phyloP scores from a whole-genome alignment of 306 rosid species.

The Fragaria nilgerrensis region DNA sequence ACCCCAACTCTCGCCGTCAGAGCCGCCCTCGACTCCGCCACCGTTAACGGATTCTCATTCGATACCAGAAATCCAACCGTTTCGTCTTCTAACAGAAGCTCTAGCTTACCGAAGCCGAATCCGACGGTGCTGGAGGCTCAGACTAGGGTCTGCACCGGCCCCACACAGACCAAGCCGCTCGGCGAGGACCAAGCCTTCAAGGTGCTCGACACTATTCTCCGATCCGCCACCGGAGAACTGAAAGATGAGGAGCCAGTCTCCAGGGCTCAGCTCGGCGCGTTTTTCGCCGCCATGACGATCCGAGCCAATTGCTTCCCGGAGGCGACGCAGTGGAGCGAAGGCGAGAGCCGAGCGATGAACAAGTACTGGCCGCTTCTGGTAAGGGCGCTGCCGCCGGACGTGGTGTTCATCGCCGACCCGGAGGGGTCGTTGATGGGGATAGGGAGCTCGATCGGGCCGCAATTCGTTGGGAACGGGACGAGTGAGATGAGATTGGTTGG shows the following conservation, averaged over 20 bases:
- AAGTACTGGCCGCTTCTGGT: conserved; percentile 80
- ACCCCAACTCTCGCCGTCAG: conserved; percentile 25
- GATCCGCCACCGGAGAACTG: conserved; percentile 67
- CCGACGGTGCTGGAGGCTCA: conserved; percentile 87
- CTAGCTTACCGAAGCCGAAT: conserved; percentile 58
- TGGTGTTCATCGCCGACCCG: conserved; percentile 83
- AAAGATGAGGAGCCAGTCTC: conserved; percentile 65
- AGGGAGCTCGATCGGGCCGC: conserved; percentile 83
- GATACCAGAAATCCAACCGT: conserved; percentile 62
- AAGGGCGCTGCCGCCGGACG: conserved; percentile 76
- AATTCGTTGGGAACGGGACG: conserved; percentile 62
- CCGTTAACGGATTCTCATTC: conserved; percentile 51
- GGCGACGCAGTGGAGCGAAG: conserved; percentile 97
- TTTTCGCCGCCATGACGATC: conserved; percentile 88
- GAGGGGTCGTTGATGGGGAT: conserved; percentile 79
- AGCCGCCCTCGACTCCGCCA: conserved; percentile 49
- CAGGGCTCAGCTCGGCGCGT: conserved; percentile 89
- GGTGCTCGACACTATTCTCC: conserved; percentile 78
- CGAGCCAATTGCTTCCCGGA: conserved; percentile 91
- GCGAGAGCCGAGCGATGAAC: conserved; percentile 81
- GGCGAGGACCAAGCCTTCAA: conserved; percentile 73
- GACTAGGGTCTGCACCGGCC: conserved; percentile 93
- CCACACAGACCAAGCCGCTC: conserved; percentile 82
- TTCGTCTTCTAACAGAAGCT: conserved; percentile 69
- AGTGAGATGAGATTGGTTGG: conserved; percentile 93